Evolutionary conservation across 306 rosid species (phyloP), one percentile per base, ranked within the genome.

Genomic region (Trifolium fragiferum): DNA sequence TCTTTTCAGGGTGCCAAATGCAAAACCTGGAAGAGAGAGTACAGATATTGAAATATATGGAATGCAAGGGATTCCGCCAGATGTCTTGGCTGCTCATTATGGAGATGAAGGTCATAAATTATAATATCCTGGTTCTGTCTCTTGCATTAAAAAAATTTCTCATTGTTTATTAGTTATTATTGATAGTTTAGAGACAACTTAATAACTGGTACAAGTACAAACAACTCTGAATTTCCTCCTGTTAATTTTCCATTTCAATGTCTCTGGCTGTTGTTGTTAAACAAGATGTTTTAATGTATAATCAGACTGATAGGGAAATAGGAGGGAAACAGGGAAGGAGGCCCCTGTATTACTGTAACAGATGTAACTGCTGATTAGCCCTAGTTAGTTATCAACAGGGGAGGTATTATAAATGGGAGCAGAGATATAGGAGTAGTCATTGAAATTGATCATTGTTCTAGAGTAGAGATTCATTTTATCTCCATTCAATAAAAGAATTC

Each of bases 11-110:
- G 99, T 95, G 73, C 99, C 98, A 25, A 95, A 95, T 85, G 98
- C 99, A 40, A 95, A 92, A 84, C 78, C 96, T 33, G 98, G 88
- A 12, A 89, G 97, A 70, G 99, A 95, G 66, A 80, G 96, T 1
- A 95, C 97, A 0, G 99, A 95, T 76, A 90, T 95, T 81, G 99
- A 95, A 77, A 95, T 95, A 80, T 92, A 95, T 82, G 99, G 99
- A 78, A 95, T 95, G 99, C 99, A 95, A 86, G 99, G 99, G 85
- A 95, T 95, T 72, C 99, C 99, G 14, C 90, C 96, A 16, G 93
- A 92, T 13, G 43, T 89, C 68, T 80, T 95, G 89, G 96, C 98
- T 43, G 96, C 98, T 72, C 99, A 95, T 83, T 95, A 95, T 46
- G 98, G 99, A 41, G 99, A 92, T 37, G 99, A 92, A 66, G 99